Conservation (phyloP, 768 basidiomycete genomes). For the Chlorophyllum brunneum region DNA sequence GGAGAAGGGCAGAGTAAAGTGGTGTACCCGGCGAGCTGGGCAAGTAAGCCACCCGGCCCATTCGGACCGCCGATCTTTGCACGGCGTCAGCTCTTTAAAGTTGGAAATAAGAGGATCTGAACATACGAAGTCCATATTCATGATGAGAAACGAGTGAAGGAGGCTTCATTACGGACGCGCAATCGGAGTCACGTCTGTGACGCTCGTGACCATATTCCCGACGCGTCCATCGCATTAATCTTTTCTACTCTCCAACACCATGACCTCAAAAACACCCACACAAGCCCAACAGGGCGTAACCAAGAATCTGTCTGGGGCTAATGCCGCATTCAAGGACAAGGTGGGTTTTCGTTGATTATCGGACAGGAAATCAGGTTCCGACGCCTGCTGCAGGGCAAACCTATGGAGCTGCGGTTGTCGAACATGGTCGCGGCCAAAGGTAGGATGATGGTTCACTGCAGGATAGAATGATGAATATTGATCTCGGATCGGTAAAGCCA, state of each 20-base stretch:
- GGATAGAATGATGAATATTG: constrained; percentile 10
- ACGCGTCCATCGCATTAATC: constrained; percentile 25
- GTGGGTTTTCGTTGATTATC: constrained; percentile 29
- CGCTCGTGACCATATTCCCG: constrained; percentile 22
- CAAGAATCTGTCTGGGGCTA: constrained; percentile 50
- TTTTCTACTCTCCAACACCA: constrained; percentile 15
- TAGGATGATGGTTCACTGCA: constrained; percentile 21
- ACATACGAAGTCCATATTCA: constrained; percentile 44
- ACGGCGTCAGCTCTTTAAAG: constrained; percentile 5
- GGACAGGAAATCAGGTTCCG: constrained; percentile 11
- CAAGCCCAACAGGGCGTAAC: constrained; percentile 37
- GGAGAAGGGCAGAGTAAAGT: constrained; percentile 7
- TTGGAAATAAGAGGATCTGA: background rate
- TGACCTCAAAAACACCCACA: constrained; percentile 32
- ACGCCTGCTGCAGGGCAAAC: constrained; percentile 73
- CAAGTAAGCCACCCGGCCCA: constrained; percentile 59
- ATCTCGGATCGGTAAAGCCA: constrained; percentile 50
- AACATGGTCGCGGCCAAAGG: constrained; percentile 99
- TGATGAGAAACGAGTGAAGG: constrained; percentile 12
- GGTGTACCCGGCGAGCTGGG: constrained; percentile 60
- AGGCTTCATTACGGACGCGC: constrained; percentile 14
- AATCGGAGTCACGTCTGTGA: constrained; percentile 31
- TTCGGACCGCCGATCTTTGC: constrained; percentile 39
- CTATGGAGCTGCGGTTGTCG: constrained; percentile 95
- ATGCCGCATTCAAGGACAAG: constrained; percentile 87